phyloP scores from a whole-genome alignment of 2,329 filamentous ascomycete species.

The Dryadomyces quercivorus region DNA sequence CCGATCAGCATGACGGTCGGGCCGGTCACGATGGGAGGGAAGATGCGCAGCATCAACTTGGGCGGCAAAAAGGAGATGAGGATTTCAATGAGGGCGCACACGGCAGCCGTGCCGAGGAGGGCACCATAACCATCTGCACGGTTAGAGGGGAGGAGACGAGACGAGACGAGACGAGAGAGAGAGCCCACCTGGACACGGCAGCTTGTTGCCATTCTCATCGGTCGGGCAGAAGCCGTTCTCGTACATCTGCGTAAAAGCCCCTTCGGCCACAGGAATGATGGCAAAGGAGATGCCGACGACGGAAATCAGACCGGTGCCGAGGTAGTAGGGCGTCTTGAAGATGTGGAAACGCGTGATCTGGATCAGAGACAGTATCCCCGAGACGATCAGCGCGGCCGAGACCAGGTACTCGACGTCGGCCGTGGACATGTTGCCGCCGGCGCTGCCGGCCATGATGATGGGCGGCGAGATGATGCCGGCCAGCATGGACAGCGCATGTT shows the following conservation, averaged over 20 bases:
- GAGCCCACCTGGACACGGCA: slow-evolving; percentile 48
- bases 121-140: slow-evolving; percentile 54
- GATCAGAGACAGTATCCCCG: slow-evolving; percentile 59
- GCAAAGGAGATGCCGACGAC: slow-evolving; percentile 71
- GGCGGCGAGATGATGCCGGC: slow-evolving; percentile 68
- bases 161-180: neutral
- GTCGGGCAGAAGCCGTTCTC: slow-evolving; percentile 53
- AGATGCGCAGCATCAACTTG: slow-evolving; percentile 54
- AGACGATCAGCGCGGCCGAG: slow-evolving; percentile 67
- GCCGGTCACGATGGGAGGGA: slow-evolving; percentile 52
- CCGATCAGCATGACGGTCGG: slow-evolving; percentile 53
- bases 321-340: slow-evolving; percentile 55
- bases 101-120: slow-evolving; percentile 56
- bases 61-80: slow-evolving; percentile 64
- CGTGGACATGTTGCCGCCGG: slow-evolving; percentile 49
- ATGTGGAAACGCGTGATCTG: slow-evolving; percentile 72
- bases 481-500: slow-evolving; percentile 69
- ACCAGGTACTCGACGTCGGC: slow-evolving; percentile 64
- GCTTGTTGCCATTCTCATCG: slow-evolving; percentile 46
- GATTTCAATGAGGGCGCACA: slow-evolving; percentile 58
- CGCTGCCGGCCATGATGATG: slow-evolving; percentile 52
- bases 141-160: neutral
- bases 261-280: slow-evolving; percentile 60
- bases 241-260: slow-evolving; percentile 69
- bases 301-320: slow-evolving; percentile 64